phyloP scores from a whole-genome alignment of 2,329 filamentous ascomycete species.

The Ophiostoma himal-ulmi region DNA sequence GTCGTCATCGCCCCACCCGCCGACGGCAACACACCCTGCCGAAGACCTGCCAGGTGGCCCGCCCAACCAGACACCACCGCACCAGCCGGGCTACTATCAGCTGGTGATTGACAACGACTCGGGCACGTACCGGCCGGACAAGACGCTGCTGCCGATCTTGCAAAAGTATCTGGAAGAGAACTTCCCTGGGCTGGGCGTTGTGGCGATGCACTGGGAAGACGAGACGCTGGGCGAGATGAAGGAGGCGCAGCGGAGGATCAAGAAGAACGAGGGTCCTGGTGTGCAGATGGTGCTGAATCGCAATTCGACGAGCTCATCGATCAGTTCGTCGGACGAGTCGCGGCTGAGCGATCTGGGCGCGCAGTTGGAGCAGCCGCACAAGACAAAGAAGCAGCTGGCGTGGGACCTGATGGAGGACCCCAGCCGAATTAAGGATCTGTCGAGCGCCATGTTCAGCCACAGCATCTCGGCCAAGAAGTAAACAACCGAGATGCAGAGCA shows the following conservation, averaged over 20 bases:
- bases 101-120: slow-evolving; percentile 93
- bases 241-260: slow-evolving; percentile 64
- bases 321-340: slow-evolving; percentile 50
- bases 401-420: slow-evolving; percentile 49
- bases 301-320: slow-evolving; percentile 43
- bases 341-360: slow-evolving; percentile 34
- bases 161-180: slow-evolving; percentile 64
- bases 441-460: slow-evolving; percentile 18
- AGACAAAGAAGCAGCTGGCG: slow-evolving; percentile 49
- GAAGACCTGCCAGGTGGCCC: slow-evolving; percentile 44
- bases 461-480: background rate
- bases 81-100: slow-evolving; percentile 61
- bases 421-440: slow-evolving; percentile 36
- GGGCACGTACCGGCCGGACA: slow-evolving; percentile 86
- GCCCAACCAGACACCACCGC: slow-evolving; percentile 39
- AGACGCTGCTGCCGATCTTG: slow-evolving; percentile 64
- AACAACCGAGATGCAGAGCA: background rate
- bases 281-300: slow-evolving; percentile 53
- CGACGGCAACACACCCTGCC: slow-evolving; percentile 47
- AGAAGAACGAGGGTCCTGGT: slow-evolving; percentile 54
- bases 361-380: slow-evolving; percentile 8
- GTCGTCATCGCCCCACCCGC: slow-evolving; percentile 40
- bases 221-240: slow-evolving; percentile 70
- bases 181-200: slow-evolving; percentile 70
- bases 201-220: slow-evolving; percentile 72